phyloP scores from a whole-genome alignment of 345 rosid genomes.

The Noccaea caerulescens region DNA sequence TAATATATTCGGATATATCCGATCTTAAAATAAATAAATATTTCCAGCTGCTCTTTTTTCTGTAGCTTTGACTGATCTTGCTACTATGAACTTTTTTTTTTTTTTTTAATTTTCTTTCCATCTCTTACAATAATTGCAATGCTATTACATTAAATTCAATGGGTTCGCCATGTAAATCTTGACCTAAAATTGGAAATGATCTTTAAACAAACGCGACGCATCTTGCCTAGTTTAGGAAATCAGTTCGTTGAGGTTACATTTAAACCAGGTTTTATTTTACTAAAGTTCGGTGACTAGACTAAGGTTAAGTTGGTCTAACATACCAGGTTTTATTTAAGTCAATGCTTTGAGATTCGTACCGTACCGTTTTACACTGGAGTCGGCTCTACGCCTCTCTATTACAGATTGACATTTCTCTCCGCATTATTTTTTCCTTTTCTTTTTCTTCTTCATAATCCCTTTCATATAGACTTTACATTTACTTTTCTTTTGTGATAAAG shows the following conservation, averaged over 20 bases:
- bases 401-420: conserved; percentile 11
- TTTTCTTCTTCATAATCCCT: neutral
- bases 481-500: neutral
- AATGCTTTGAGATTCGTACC: conserved; percentile 37
- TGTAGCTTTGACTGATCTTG: conserved; percentile 19
- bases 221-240: neutral
- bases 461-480: conserved; percentile 11
- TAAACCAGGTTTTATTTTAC: no score
- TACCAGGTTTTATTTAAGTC: conserved; percentile 25
- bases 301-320: conserved; percentile 15
- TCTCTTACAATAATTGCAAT: neutral
- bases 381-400: conserved; percentile 26
- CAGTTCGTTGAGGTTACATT: no score
- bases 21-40: neutral
- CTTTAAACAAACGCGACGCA: conserved; percentile 2
- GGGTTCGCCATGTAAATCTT: neutral
- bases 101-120: neutral
- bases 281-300: no score
- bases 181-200: conserved; percentile 2
- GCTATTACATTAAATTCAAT: neutral
- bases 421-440: neutral
- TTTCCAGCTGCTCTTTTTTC: conserved; percentile 1
- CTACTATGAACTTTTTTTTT: neutral
- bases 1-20: neutral
- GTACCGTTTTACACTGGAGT: conserved; percentile 38